Conservation (phyloP, 345 rosid species). For the Salix arbutifolia region DNA sequence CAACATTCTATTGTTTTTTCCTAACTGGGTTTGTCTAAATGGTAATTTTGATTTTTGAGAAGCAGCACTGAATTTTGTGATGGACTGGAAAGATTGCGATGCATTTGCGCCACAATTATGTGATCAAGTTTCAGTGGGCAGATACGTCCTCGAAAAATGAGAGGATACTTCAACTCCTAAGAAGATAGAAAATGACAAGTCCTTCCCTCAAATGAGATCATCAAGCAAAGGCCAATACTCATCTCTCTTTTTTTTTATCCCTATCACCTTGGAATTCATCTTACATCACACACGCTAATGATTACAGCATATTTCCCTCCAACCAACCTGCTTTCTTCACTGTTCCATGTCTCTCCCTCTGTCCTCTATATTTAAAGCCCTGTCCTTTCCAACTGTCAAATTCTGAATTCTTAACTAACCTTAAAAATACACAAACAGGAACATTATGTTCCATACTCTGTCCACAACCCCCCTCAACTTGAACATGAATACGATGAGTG, state of each 20-base stretch:
- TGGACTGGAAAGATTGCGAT: not conserved
- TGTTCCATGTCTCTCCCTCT: not conserved
- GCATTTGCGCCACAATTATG: not conserved
- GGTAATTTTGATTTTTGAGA: too few relatives aligned
- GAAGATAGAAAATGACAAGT: conserved; percentile 27
- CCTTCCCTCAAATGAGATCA: conserved; percentile 3
- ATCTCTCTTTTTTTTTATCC: not conserved
- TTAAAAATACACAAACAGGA: not conserved
- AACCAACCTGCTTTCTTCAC: too few relatives aligned
- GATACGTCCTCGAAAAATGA: conserved; percentile 15
- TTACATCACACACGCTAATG: not conserved
- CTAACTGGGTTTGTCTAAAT: too few relatives aligned
- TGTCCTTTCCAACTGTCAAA: not conserved
- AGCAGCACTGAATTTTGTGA: too few relatives aligned
- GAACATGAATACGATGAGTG: not conserved
- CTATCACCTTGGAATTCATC: conserved; percentile 13
- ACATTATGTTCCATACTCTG: not conserved
- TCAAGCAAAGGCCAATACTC: conserved; percentile 6
- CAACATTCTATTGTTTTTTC: too few relatives aligned
- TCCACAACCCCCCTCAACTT: not conserved
- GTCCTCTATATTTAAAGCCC: not conserved
- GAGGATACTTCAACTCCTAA: conserved; percentile 10
- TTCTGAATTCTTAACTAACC: not conserved
- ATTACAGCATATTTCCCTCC: too few relatives aligned
- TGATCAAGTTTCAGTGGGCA: not conserved